Evolutionary conservation across 768 basidiomycete genomes (phyloP).

Genomic region (Chalciporus chontae): DNA sequence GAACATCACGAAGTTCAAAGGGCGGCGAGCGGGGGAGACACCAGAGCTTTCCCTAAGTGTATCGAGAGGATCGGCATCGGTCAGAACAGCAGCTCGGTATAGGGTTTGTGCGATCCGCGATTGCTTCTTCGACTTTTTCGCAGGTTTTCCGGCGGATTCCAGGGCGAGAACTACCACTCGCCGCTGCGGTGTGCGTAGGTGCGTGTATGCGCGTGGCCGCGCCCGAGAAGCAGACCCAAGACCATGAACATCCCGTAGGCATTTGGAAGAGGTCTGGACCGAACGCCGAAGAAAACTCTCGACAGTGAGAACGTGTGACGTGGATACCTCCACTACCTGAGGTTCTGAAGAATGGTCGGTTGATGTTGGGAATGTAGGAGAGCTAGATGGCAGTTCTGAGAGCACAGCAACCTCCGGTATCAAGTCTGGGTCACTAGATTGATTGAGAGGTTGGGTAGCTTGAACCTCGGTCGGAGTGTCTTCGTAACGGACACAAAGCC

Average conservation of each 20-base stretch:
- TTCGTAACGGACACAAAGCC: constrained; percentile 5
- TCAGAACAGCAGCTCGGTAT: constrained; percentile 26
- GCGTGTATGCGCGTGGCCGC: constrained; percentile 20
- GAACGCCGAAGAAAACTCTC: constrained; percentile 23
- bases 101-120: constrained; percentile 13
- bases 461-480: neutral
- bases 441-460: neutral
- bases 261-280: neutral
- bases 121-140: neutral
- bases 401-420: constrained; percentile 20
- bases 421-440: constrained; percentile 1
- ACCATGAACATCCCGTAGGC: neutral
- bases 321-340: neutral
- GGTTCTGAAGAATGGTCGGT: neutral
- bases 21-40: constrained; percentile 17
- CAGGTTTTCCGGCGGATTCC: neutral
- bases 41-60: constrained; percentile 9
- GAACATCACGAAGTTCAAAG: constrained; percentile 27
- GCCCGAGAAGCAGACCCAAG: neutral
- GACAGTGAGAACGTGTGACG: constrained; percentile 20
- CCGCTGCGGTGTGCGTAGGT: neutral
- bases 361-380: neutral
- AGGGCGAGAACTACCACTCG: too few species aligned
- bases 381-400: constrained; percentile 3
- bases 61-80: constrained; percentile 23